Evolutionary conservation across 495 filamentous ascomycete species (phyloP), one percentile per base, ranked within the genome.

Genomic region (Pyronema domesticum): DNA sequence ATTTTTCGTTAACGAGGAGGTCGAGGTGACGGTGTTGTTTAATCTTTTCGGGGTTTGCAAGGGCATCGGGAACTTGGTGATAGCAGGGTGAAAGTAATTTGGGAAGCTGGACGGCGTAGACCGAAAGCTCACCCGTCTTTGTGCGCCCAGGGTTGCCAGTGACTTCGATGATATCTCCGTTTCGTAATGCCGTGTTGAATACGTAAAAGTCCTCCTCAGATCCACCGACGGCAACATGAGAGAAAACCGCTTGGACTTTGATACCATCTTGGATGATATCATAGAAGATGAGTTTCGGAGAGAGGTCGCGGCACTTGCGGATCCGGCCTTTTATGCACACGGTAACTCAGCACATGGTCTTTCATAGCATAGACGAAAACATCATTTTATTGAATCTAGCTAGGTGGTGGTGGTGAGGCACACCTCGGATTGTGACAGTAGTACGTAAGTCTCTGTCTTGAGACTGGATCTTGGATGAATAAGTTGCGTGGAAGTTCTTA

Each of bases 241-340:
- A 82, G 67, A 81, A 76, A 66, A 94, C 75, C 30, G 75, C 74
- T 65, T 98, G 91, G 34, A 88, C 61, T 58, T 74, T 76, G 60
- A 75, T 65, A 36, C 78, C 80, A 67, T 88, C 78, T 69, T 83
- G 78, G 54, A 75, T 68, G 54, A 96, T 62, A 68, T 89, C 82
- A 59, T 95, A 69, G 68, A 98, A 98, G 43, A 83, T 73, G 65
- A 98, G 79, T 69, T 83, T 85, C 61, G 74, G 78, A 55, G 63
- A 65, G 19, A 63, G 54, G 43, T 65, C 63, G 56, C 63, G 61
- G 51, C 54, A 60, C 30, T 53, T 66, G 33, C 54, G 63, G 43
- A 86, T 72, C 65, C 82, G 83, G 71, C 82, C 82, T 85, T 62
- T n/a, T n/a, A 13, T 17, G 47, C 39, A 42, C 11, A 42, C 39